Conservation (phyloP, 768 basidiomycete genomes). For the Steccherinum ochraceum region DNA sequence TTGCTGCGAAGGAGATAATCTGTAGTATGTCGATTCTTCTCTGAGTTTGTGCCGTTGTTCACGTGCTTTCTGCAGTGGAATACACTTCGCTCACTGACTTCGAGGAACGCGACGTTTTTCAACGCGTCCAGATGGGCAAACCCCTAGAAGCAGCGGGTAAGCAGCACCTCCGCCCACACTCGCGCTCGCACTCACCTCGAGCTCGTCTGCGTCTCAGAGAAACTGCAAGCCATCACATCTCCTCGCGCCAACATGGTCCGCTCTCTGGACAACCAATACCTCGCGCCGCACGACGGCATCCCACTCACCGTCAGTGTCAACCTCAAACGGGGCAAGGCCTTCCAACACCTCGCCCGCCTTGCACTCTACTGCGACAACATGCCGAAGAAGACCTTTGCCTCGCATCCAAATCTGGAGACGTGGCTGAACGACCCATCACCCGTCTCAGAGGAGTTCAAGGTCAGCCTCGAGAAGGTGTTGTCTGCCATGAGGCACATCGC, state of each 20-base stretch:
- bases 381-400: constrained; percentile 41
- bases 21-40: not conserved
- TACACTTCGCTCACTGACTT: constrained; percentile 49
- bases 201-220: constrained; percentile 41
- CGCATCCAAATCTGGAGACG: constrained; percentile 49
- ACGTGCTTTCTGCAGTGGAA: constrained; percentile 43
- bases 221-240: constrained; percentile 72
- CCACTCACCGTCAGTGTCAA: constrained; percentile 53
- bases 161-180: not conserved
- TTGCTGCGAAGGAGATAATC: not conserved
- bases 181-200: not conserved
- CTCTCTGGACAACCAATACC: constrained; percentile 49
- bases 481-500: constrained; percentile 51
- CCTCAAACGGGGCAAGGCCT: constrained; percentile 65
- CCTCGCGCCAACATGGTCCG: constrained; percentile 65
- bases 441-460: constrained; percentile 45
- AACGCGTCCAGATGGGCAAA: constrained; percentile 78
- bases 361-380: constrained; percentile 59
- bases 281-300: constrained; percentile 56
- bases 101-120: constrained; percentile 74
- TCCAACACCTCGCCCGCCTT: constrained; percentile 66
- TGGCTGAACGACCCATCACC: constrained; percentile 28
- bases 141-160: constrained; percentile 66
- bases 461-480: constrained; percentile 47
- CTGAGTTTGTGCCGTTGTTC: not conserved